A percentile compares a stretch with the other conserved stretches of the same genome.
phyloP scores from a whole-genome alignment of 1,139 yeast genomes.

The Barnettozyma hawaiiensis region DNA sequence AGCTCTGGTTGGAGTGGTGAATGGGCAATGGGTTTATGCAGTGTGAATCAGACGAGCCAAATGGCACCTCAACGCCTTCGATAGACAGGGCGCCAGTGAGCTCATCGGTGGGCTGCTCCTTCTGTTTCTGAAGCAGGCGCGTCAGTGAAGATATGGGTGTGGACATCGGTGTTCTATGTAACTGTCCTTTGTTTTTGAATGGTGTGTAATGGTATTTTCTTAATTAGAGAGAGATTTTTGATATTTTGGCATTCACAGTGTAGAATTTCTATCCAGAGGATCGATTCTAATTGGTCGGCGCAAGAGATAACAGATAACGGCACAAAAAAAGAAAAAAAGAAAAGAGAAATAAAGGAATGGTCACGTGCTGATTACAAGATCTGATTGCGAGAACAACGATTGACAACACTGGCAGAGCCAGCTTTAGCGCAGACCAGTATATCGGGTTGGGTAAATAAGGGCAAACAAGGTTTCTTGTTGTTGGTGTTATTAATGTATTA shows the following conservation, averaged over 20 bases:
- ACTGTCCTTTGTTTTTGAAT: too few relatives aligned
- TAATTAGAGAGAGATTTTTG: too few relatives aligned
- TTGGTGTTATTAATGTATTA: too few relatives aligned
- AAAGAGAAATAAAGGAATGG: not conserved
- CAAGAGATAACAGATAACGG: conserved; percentile 3
- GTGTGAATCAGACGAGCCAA: not conserved
- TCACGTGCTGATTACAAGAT: not conserved
- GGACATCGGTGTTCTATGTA: not conserved
- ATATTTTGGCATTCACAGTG: not conserved
- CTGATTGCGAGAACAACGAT: too few relatives aligned
- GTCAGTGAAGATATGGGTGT: conserved; percentile 20
- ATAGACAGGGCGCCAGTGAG: conserved; percentile 24
- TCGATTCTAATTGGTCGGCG: conserved; percentile 4
- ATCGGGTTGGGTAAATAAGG: too few relatives aligned
- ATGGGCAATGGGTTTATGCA: not conserved
- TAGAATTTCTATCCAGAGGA: not conserved
- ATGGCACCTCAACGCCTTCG: conserved; percentile 25
- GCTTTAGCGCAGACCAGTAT: too few relatives aligned
- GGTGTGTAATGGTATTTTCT: too few relatives aligned
- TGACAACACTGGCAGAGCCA: too few relatives aligned
- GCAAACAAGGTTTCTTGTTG: too few relatives aligned
- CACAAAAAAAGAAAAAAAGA: too few relatives aligned
- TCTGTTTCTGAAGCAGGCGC: conserved; percentile 23
- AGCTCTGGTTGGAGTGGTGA: conserved; percentile 2
- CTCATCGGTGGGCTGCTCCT: conserved; percentile 11